These are phyloP conservation scores for Parastagonospora avenae DNA, from an alignment of 2,329 filamentous ascomycete species.

Conservation along the genomic window DNA sequence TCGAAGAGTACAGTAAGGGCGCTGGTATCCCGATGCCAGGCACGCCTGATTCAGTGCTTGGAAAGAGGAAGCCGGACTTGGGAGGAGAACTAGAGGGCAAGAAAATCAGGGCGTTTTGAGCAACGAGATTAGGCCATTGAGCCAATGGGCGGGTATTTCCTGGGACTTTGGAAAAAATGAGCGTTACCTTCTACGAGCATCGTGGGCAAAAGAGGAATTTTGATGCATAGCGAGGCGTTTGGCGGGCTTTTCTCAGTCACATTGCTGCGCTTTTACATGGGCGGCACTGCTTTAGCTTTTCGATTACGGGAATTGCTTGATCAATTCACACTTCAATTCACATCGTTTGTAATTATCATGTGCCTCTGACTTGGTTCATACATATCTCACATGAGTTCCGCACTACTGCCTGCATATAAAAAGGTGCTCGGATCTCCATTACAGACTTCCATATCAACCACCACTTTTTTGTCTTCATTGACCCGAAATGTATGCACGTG, in stretches of 20 bases:
- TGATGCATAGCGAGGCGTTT: conserved; percentile 21
- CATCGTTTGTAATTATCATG: no score
- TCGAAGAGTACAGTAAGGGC: conserved; percentile 64
- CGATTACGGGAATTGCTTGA: no score
- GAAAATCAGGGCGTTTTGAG: conserved; percentile 33
- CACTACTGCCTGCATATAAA: no score
- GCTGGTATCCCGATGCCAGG: conserved; percentile 37
- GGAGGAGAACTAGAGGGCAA: conserved; percentile 33
- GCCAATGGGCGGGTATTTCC: neutral
- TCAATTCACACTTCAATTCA: no score
- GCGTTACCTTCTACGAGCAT: neutral
- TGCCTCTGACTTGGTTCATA: no score
- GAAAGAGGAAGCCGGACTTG: conserved; percentile 43
- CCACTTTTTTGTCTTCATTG: no score
- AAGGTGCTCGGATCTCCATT: no score
- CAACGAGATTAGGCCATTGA: neutral
- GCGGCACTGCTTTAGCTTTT: no score
- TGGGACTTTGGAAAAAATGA: neutral
- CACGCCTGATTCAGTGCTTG: conserved; percentile 45
- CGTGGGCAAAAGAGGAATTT: neutral
- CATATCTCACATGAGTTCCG: no score
- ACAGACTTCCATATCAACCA: no score
- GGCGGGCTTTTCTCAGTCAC: neutral
- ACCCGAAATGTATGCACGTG: no score
- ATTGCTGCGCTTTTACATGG: neutral